phyloP scores from a whole-genome alignment of 2,329 filamentous ascomycete species.

The Phialophora macrospora region DNA sequence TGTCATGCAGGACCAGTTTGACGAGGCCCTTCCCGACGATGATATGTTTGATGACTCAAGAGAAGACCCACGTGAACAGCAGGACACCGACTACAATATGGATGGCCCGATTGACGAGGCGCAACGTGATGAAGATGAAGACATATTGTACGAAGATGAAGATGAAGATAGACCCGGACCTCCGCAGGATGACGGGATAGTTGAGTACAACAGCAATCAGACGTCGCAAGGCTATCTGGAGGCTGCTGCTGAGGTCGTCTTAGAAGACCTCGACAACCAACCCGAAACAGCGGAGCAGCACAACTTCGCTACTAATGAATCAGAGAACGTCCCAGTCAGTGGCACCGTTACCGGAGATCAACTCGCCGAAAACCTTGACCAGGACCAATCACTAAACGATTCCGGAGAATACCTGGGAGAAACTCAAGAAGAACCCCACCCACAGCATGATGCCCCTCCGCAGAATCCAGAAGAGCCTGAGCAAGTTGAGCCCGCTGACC shows the following conservation, averaged over 20 bases:
- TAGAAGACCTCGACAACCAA: conserved; percentile 22
- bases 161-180: conserved; percentile 21
- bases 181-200: conserved; percentile 14
- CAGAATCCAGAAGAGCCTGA: neutral
- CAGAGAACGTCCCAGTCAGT: conserved; percentile 6
- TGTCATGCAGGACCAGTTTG: conserved; percentile 40
- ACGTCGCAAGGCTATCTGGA: conserved; percentile 13
- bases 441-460: neutral
- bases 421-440: neutral
- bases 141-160: conserved; percentile 36
- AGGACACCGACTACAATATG: conserved; percentile 32
- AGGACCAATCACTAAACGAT: conserved; percentile 3
- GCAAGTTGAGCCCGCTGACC: neutral
- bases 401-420: neutral
- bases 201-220: conserved; percentile 16
- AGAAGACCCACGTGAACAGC: conserved; percentile 33
- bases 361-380: conserved; percentile 4
- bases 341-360: conserved; percentile 9
- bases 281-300: conserved; percentile 5
- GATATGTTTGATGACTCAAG: conserved; percentile 44
- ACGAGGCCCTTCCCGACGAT: conserved; percentile 48
- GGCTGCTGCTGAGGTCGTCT: conserved; percentile 21
- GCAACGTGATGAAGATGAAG: conserved; percentile 36
- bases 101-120: conserved; percentile 23
- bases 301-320: conserved; percentile 16